Conservation (phyloP, 2,329 filamentous ascomycete species). For the Talaromyces sp. region DNA sequence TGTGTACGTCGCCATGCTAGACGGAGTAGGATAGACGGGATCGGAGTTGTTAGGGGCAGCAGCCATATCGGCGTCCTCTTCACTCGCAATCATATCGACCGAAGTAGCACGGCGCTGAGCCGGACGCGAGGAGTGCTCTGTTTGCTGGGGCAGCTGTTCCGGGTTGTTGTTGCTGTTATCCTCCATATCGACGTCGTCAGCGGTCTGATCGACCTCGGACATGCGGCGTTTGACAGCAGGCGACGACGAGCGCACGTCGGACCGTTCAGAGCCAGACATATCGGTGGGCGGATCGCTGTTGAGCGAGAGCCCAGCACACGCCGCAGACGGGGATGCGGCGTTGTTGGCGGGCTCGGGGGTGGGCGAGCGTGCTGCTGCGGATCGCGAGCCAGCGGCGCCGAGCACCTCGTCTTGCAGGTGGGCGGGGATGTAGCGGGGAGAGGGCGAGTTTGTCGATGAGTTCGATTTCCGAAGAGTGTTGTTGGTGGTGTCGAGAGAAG, state of each 20-base stretch:
- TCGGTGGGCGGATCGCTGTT: slow-evolving; percentile 39
- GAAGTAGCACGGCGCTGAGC: slow-evolving; percentile 29
- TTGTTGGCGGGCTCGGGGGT: slow-evolving; percentile 10
- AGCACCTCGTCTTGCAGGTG: slow-evolving; percentile 51
- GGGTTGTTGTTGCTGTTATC: too few relatives aligned
- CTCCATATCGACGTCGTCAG: slow-evolving; percentile 11
- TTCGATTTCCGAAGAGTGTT: too few relatives aligned
- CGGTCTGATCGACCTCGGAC: slow-evolving; percentile 23
- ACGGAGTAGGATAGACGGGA: slow-evolving; percentile 31
- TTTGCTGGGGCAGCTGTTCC: slow-evolving; percentile 10
- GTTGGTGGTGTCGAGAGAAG: not conserved
- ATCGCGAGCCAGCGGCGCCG: slow-evolving; percentile 15
- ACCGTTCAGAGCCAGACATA: slow-evolving; percentile 36
- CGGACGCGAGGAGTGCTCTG: slow-evolving; percentile 17
- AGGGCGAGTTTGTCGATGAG: slow-evolving; percentile 4
- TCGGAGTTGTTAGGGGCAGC: slow-evolving; percentile 15
- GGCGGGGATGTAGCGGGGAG: slow-evolving; percentile 47
- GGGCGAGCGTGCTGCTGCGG: not conserved
- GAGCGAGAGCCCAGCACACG: slow-evolving; percentile 48
- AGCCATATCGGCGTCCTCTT: slow-evolving; percentile 17
- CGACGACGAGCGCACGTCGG: slow-evolving; percentile 25
- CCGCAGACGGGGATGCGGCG: slow-evolving; percentile 43
- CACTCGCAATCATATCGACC: slow-evolving; percentile 39
- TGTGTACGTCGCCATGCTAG: slow-evolving; percentile 32
- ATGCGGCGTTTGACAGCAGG: slow-evolving; percentile 31